Conservation (phyloP, 345 rosid genomes). For the Populus ilicifolia region DNA sequence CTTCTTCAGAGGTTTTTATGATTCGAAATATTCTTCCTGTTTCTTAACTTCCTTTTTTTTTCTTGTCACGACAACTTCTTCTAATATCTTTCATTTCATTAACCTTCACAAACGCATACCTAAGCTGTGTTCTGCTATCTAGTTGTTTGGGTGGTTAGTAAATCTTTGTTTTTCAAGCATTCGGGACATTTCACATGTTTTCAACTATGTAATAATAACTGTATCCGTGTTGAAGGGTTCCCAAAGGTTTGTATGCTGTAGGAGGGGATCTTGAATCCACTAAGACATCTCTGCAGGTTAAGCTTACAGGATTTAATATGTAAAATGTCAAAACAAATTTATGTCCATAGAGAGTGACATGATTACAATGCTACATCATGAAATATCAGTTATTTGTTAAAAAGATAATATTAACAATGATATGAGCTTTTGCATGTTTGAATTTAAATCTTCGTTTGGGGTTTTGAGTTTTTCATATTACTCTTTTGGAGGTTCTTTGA, state of each 20-base stretch:
- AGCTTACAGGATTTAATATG: neutral
- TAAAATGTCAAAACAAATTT: neutral
- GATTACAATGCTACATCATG: neutral
- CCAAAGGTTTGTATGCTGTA: neutral
- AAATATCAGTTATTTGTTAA: no score
- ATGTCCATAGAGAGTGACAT: neutral
- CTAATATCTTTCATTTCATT: neutral
- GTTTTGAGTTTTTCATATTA: no score
- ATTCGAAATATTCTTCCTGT: slow-evolving; percentile 1
- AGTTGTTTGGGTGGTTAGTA: neutral
- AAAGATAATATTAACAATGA: neutral
- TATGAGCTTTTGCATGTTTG: neutral
- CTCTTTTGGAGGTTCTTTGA: neutral
- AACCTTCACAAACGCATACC: neutral
- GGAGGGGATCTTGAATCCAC: neutral
- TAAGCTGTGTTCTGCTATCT: neutral
- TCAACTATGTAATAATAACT: neutral
- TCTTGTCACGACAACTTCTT: neutral
- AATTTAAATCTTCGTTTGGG: no score
- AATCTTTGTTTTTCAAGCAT: neutral
- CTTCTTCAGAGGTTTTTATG: neutral
- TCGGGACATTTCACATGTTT: slow-evolving; percentile 1
- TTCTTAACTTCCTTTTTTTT: neutral
- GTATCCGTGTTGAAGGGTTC: neutral
- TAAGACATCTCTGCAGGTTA: neutral